Conservation (phyloP, 2,329 filamentous ascomycete species). For the Colletotrichum lentis region DNA sequence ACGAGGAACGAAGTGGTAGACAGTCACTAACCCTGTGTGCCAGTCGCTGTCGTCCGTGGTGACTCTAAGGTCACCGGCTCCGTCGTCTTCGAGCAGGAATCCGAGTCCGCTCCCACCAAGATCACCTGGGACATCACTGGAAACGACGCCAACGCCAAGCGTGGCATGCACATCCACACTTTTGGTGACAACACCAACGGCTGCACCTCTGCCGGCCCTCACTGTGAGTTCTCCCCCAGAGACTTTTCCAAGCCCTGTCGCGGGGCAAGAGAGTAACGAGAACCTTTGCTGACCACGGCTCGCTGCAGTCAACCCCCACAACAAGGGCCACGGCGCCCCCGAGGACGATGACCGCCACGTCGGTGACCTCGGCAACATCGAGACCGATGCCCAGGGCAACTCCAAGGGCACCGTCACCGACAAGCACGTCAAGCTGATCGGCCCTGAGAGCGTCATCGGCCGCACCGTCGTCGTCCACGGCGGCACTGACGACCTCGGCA, state of each 20-base stretch:
- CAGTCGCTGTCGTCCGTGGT: slow-evolving; percentile 96
- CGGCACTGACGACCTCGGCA: slow-evolving; percentile 96
- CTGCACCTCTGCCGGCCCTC: slow-evolving; percentile 96
- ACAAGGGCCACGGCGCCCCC: slow-evolving; percentile 91
- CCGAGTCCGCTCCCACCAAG: slow-evolving; percentile 82
- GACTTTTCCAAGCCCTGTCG: neutral
- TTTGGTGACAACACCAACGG: slow-evolving; percentile 99
- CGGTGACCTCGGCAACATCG: slow-evolving; percentile 96
- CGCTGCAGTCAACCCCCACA: slow-evolving; percentile 87
- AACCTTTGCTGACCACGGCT: slow-evolving; percentile 11
- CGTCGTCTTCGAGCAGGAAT: slow-evolving; percentile 92
- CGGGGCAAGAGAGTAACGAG: neutral
- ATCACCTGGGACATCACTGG: slow-evolving; percentile 92
- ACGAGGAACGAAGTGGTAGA: slow-evolving; percentile 37
- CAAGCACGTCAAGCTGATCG: slow-evolving; percentile 92
- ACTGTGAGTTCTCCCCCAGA: slow-evolving; percentile 72
- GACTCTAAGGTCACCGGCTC: slow-evolving; percentile 95
- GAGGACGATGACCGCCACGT: slow-evolving; percentile 87
- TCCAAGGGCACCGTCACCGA: slow-evolving; percentile 82
- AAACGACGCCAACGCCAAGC: slow-evolving; percentile 93
- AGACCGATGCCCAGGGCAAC: slow-evolving; percentile 93
- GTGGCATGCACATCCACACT: slow-evolving; percentile 98
- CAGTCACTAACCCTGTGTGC: slow-evolving; percentile 38
- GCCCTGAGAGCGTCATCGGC: slow-evolving; percentile 92
- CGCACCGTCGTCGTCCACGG: slow-evolving; percentile 94